Conservation (phyloP, 345 rosid species). For the Heritiera fomes region DNA sequence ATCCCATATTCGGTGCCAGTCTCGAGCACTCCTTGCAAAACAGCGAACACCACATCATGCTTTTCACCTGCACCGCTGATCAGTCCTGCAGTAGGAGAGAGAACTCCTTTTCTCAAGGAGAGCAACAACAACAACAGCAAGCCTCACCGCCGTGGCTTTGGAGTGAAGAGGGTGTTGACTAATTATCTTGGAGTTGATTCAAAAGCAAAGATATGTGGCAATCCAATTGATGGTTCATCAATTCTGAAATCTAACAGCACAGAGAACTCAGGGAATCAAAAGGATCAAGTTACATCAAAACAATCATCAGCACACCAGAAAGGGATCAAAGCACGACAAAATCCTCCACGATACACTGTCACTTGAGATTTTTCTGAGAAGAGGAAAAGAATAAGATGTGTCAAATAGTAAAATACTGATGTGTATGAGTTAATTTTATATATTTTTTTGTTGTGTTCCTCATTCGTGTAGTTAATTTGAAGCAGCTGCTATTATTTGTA, state of each 20-base stretch:
- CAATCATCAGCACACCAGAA: slow-evolving; percentile 23
- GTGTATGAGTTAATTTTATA: neutral
- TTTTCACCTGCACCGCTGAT: slow-evolving; percentile 61
- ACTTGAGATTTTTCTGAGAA: slow-evolving; percentile 26
- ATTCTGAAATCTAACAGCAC: slow-evolving; percentile 22
- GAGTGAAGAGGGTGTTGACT: slow-evolving; percentile 75
- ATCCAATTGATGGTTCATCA: slow-evolving; percentile 39
- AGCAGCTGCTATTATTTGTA: neutral
- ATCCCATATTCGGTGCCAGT: slow-evolving; percentile 57
- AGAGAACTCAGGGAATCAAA: slow-evolving; percentile 29
- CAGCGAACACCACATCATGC: slow-evolving; percentile 67
- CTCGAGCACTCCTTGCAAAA: slow-evolving; percentile 64
- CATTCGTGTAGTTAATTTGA: neutral
- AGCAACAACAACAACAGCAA: slow-evolving; percentile 39
- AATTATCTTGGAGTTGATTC: slow-evolving; percentile 78
- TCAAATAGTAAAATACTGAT: neutral
- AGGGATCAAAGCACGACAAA: slow-evolving; percentile 26
- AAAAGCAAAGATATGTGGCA: slow-evolving; percentile 57
- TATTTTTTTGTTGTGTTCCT: neutral
- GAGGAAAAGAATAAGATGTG: slow-evolving; percentile 10
- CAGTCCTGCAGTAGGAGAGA: slow-evolving; percentile 69
- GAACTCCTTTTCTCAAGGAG: slow-evolving; percentile 58
- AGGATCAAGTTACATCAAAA: slow-evolving; percentile 16
- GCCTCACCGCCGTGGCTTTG: slow-evolving; percentile 74
- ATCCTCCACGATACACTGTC: slow-evolving; percentile 43